Evolutionary conservation across 2,329 filamentous ascomycete genomes (phyloP).

Genomic region (Ophiostoma piceae): DNA sequence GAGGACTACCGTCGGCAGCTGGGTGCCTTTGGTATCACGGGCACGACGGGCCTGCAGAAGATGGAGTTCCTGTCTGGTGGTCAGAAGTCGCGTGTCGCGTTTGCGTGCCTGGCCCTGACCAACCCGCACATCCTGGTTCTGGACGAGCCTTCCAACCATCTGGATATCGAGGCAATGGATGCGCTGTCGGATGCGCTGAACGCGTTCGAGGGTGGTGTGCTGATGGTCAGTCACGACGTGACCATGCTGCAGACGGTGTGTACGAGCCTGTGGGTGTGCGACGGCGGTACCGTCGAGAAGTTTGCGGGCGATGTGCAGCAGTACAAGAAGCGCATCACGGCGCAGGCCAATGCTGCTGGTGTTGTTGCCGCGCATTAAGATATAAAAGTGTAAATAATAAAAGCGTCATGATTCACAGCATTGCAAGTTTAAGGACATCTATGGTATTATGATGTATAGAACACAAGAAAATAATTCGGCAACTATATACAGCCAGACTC

Average conservation of each 20-base stretch:
- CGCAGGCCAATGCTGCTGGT: conserved; percentile 81
- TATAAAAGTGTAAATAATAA: background rate
- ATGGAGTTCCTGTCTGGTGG: conserved; percentile 92
- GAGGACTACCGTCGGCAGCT: conserved; percentile 96
- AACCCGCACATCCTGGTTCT: conserved; percentile 97
- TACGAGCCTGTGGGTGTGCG: conserved; percentile 92
- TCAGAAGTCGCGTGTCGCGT: conserved; percentile 96
- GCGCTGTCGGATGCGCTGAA: conserved; percentile 78
- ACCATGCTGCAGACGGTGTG: conserved; percentile 98
- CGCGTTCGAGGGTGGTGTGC: conserved; percentile 85
- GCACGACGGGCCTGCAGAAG: conserved; percentile 93
- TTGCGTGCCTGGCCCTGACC: conserved; percentile 87
- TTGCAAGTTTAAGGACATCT: background rate
- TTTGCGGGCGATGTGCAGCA: conserved; percentile 92
- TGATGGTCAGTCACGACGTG: conserved; percentile 99
- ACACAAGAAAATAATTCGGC: too few species aligned
- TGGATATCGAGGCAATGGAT: conserved; percentile 99
- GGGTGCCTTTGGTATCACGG: conserved; percentile 83
- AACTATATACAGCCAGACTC: background rate
- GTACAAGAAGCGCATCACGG: conserved; percentile 94
- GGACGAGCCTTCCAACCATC: conserved; percentile 96
- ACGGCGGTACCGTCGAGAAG: conserved; percentile 88
- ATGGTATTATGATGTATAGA: too few species aligned
- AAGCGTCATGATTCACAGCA: background rate
- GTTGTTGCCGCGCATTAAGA: conserved; percentile 65